Conservation (phyloP, 495 filamentous ascomycete species). For the Amniculicola lignicola region DNA sequence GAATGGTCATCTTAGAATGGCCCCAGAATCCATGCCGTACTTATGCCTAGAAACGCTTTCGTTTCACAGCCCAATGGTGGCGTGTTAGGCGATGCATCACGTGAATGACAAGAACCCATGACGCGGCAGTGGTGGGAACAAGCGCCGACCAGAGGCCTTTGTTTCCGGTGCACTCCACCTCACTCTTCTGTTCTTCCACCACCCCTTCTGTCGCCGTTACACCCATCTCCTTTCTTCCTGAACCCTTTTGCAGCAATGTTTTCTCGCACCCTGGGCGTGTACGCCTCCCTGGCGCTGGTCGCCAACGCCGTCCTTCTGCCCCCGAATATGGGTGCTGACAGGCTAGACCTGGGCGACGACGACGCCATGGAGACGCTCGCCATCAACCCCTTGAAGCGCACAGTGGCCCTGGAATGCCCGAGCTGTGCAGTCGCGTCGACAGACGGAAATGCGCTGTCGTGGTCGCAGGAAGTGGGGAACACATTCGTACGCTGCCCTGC, state of each 20-base stretch:
- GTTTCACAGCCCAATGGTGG: too few relatives aligned
- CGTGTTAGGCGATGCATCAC: too few relatives aligned
- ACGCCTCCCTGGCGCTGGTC: conserved; percentile 33
- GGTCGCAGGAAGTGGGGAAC: conserved; percentile 17
- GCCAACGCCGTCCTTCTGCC: conserved; percentile 30
- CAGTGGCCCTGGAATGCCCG: conserved; percentile 26
- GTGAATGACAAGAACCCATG: too few relatives aligned
- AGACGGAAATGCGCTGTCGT: conserved; percentile 15
- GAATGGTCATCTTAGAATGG: too few relatives aligned
- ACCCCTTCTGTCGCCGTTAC: background rate
- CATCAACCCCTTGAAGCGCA: conserved; percentile 31
- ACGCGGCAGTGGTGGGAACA: conserved; percentile 2
- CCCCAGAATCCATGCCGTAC: too few relatives aligned
- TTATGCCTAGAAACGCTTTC: too few relatives aligned
- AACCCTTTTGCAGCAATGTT: conserved; percentile 10
- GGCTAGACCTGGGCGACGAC: conserved; percentile 28
- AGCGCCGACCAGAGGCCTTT: background rate
- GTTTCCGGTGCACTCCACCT: background rate
- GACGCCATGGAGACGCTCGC: conserved; percentile 33
- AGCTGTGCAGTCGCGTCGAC: conserved; percentile 20
- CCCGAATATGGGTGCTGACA: conserved; percentile 16
- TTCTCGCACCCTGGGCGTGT: conserved; percentile 25
- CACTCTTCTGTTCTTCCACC: background rate
- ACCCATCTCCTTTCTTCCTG: conserved; percentile 3
- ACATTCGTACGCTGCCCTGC: conserved; percentile 20